These are phyloP conservation scores for Wickerhamiella vanderwaltii DNA, from an alignment of 805 yeast genomes.

Conservation along the genomic window DNA sequence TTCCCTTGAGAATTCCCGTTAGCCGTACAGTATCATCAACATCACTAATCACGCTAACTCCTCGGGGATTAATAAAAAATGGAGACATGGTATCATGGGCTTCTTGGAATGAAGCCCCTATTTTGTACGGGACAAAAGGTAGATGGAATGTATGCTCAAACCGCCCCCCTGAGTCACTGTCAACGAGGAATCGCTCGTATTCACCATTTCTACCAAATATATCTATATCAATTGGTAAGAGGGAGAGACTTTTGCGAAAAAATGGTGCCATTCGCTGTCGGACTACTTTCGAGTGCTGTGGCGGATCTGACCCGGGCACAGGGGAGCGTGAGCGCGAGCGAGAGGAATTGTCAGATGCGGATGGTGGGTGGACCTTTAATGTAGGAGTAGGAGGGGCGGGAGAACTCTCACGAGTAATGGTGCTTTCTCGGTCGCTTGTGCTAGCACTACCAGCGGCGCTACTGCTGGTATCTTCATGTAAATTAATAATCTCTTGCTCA, in stretches of 20 bases:
- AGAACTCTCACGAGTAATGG: not conserved
- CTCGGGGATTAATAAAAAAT: slow-evolving; percentile 26
- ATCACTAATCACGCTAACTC: slow-evolving; percentile 73
- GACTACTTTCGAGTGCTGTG: not conserved
- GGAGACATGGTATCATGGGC: slow-evolving; percentile 9
- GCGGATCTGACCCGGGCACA: too few species aligned
- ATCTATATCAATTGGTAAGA: slow-evolving; percentile 3
- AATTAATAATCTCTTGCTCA: slow-evolving; percentile 10
- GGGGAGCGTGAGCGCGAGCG: not conserved
- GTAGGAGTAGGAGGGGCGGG: not conserved
- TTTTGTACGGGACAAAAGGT: slow-evolving; percentile 16
- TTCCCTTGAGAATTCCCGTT: slow-evolving; percentile 85
- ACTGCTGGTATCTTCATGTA: not conserved
- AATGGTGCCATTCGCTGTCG: slow-evolving; percentile 5
- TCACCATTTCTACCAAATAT: slow-evolving; percentile 13
- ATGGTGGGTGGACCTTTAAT: too few species aligned
- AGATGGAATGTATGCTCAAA: slow-evolving; percentile 15
- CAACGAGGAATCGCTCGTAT: slow-evolving; percentile 14
- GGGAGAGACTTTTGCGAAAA: slow-evolving; percentile 7
- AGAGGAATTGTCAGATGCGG: not conserved
- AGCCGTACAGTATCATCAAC: slow-evolving; percentile 87
- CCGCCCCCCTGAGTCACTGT: slow-evolving; percentile 23
- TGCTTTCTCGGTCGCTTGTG: not conserved
- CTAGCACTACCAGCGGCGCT: not conserved
- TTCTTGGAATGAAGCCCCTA: slow-evolving; percentile 12